These are phyloP conservation scores for Lasiosphaeris hirsuta DNA, from an alignment of 495 filamentous ascomycete species.

Conservation along the genomic window DNA sequence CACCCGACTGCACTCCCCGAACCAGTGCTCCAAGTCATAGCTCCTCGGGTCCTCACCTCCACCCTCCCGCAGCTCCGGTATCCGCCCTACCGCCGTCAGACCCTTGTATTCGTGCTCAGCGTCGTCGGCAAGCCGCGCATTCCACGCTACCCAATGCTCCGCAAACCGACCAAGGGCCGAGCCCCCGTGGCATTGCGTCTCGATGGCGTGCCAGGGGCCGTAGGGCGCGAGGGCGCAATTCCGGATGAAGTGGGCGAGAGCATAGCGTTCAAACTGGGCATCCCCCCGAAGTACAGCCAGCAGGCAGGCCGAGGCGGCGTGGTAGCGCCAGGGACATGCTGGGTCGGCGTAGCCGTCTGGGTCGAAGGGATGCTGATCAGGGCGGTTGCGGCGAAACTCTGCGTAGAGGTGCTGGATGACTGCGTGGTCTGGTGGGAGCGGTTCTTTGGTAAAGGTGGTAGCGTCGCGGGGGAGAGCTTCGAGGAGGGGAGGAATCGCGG, in stretches of 20 bases:
- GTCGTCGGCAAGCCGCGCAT: not conserved
- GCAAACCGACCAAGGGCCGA: not conserved
- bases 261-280: not conserved
- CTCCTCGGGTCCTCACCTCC: not conserved
- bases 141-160: not conserved
- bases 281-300: not conserved
- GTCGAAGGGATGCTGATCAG: too few relatives aligned
- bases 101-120: not conserved
- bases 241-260: not conserved
- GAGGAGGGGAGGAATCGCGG: too few relatives aligned
- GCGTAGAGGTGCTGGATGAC: too few relatives aligned
- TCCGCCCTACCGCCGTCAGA: not conserved
- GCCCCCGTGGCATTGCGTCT: not conserved
- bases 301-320: not conserved
- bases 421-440: too few relatives aligned
- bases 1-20: not conserved
- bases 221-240: not conserved
- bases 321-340: not conserved
- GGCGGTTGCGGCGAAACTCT: too few relatives aligned
- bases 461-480: too few relatives aligned
- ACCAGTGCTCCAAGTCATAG: not conserved
- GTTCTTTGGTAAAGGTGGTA: too few relatives aligned
- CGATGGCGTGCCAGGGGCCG: not conserved
- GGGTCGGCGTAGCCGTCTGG: not conserved
- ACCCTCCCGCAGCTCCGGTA: not conserved